Evolutionary conservation across 2,329 filamentous ascomycete genomes (phyloP).

Genomic region (Cercospora canescens): DNA sequence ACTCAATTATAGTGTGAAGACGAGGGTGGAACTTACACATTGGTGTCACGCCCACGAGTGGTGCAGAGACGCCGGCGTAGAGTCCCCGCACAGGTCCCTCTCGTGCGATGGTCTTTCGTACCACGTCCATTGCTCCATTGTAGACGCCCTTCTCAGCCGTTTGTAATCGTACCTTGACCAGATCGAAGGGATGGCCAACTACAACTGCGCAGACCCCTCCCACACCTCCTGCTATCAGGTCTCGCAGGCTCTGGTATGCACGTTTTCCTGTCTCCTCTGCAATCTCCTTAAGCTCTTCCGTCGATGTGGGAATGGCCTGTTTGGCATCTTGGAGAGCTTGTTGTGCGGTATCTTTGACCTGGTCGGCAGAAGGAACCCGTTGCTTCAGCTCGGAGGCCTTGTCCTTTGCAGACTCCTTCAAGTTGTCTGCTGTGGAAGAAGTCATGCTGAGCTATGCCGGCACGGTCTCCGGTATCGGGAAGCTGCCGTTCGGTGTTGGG

Average conservation of each 20-base stretch:
- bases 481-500: background rate
- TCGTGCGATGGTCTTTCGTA: conserved; percentile 80
- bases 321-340: conserved; percentile 23
- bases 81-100: conserved; percentile 79
- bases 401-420: conserved; percentile 25
- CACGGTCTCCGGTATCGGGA: background rate
- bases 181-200: conserved; percentile 91
- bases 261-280: conserved; percentile 53
- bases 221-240: conserved; percentile 85
- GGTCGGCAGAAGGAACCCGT: conserved; percentile 18
- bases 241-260: conserved; percentile 68
- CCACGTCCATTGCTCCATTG: conserved; percentile 84
- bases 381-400: conserved; percentile 22
- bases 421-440: conserved; percentile 18
- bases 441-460: conserved; percentile 20
- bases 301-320: conserved; percentile 30
- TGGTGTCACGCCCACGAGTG: conserved; percentile 90
- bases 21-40: conserved; percentile 76
- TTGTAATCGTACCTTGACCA: conserved; percentile 96
- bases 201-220: conserved; percentile 92
- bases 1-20: background rate
- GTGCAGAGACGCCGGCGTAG: conserved; percentile 96
- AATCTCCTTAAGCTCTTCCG: conserved; percentile 54
- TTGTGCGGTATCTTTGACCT: conserved; percentile 20
- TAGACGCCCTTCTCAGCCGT: conserved; percentile 95